phyloP scores from a whole-genome alignment of 495 filamentous ascomycete species.

The Pyrenula massariospora region DNA sequence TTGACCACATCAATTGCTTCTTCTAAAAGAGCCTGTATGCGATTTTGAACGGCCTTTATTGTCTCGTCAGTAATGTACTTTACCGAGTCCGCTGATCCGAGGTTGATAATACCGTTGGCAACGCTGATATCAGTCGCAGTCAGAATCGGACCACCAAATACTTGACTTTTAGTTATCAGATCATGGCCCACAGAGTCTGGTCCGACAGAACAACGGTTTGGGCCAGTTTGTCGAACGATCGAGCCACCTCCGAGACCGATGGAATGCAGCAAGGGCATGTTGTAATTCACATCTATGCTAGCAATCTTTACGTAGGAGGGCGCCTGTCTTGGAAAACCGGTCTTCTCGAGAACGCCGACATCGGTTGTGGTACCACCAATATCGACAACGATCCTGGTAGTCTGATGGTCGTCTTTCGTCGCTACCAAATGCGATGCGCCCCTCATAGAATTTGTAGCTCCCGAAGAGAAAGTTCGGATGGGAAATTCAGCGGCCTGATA shows the following conservation, averaged over 20 bases:
- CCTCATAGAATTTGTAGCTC: constrained; percentile 40
- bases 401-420: constrained; percentile 14
- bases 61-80: constrained; percentile 2
- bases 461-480: constrained; percentile 38
- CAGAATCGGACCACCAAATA: constrained; percentile 38
- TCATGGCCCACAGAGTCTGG: constrained; percentile 45
- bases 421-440: constrained; percentile 32
- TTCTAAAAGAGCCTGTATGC: constrained; percentile 12
- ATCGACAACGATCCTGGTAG: constrained; percentile 33
- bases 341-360: constrained; percentile 31
- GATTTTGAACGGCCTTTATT: constrained; percentile 3
- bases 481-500: constrained; percentile 30
- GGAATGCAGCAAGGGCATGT: constrained; percentile 39
- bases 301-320: constrained; percentile 7
- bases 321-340: constrained; percentile 32
- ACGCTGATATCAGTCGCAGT: constrained; percentile 40
- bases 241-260: constrained; percentile 44
- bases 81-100: constrained; percentile 14
- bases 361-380: constrained; percentile 40
- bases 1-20: constrained; percentile 4
- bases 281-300: constrained; percentile 30
- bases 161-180: constrained; percentile 30
- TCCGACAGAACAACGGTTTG: constrained; percentile 28
- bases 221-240: constrained; percentile 24
- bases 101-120: constrained; percentile 19